These are phyloP conservation scores for Boletellus sp. DNA, from an alignment of 768 basidiomycete species.

Conservation along the genomic window DNA sequence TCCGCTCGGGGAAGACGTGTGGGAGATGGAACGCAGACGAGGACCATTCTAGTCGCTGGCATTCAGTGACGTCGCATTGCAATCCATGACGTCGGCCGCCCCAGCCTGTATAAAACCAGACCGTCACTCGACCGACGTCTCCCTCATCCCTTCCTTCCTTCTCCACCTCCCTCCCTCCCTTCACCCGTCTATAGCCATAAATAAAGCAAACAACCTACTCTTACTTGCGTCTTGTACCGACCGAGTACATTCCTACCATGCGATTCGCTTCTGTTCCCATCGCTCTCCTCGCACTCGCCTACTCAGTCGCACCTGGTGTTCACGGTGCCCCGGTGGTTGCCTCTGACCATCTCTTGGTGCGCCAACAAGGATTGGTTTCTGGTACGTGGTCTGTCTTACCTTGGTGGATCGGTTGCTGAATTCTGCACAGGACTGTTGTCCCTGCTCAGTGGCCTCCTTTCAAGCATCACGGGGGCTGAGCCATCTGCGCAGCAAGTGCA, in stretches of 20 bases:
- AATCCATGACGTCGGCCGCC: constrained; percentile 5
- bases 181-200: constrained; percentile 9
- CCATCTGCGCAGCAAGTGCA: neutral
- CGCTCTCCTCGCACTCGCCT: constrained; percentile 17
- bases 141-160: constrained; percentile 11
- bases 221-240: constrained; percentile 16
- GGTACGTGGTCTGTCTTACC: constrained; percentile 1
- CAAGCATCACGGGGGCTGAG: neutral
- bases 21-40: constrained; percentile 56
- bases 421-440: neutral
- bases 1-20: constrained; percentile 45
- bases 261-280: constrained; percentile 18
- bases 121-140: neutral
- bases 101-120: constrained; percentile 18
- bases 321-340: constrained; percentile 14
- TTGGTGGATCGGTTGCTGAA: neutral
- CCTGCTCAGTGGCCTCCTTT: accelerated
- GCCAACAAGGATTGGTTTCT: neutral
- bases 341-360: constrained; percentile 6
- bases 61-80: constrained; percentile 14
- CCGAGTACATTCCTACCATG: constrained; percentile 26
- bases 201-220: constrained; percentile 18
- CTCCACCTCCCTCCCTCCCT: constrained; percentile 4
- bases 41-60: constrained; percentile 21
- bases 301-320: constrained; percentile 13